phyloP scores from a whole-genome alignment of 148 eudicot species.

The Tetragonia tetragonoides region DNA sequence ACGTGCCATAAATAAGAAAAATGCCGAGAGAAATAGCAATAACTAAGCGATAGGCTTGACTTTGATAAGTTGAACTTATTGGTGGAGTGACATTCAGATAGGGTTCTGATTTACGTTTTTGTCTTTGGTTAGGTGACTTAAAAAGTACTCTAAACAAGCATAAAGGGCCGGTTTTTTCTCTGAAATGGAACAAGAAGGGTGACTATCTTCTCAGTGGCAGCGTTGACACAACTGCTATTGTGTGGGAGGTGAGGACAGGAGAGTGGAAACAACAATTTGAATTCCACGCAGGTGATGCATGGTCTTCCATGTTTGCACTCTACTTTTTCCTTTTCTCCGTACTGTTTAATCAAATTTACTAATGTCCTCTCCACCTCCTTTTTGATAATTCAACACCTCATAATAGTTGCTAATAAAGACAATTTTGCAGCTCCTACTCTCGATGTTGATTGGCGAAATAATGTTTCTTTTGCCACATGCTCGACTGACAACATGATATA shows the following conservation, averaged over 20 bases:
- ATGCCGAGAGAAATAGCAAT: not conserved
- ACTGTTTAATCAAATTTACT: not conserved
- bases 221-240: slow-evolving; percentile 68
- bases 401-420: not conserved
- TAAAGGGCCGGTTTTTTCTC: slow-evolving; percentile 69
- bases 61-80: not conserved
- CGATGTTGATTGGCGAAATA: slow-evolving; percentile 67
- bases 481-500: slow-evolving; percentile 62
- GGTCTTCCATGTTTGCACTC: not conserved
- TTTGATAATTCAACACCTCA: not conserved
- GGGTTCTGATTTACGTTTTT: not conserved
- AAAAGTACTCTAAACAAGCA: slow-evolving; percentile 56
- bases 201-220: slow-evolving; percentile 75
- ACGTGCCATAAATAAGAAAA: too few relatives aligned
- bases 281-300: slow-evolving; percentile 53
- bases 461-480: slow-evolving; percentile 61
- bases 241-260: slow-evolving; percentile 72
- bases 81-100: not conserved
- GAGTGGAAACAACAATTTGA: slow-evolving; percentile 73
- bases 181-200: slow-evolving; percentile 81
- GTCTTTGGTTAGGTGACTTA: slow-evolving; percentile 45
- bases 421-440: slow-evolving; percentile 54
- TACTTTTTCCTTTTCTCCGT: not conserved
- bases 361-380: not conserved
- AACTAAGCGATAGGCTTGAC: not conserved